Base-by-base conservation (phyloP, 345 rosid genomes). In the Populus nigra region DNA sequence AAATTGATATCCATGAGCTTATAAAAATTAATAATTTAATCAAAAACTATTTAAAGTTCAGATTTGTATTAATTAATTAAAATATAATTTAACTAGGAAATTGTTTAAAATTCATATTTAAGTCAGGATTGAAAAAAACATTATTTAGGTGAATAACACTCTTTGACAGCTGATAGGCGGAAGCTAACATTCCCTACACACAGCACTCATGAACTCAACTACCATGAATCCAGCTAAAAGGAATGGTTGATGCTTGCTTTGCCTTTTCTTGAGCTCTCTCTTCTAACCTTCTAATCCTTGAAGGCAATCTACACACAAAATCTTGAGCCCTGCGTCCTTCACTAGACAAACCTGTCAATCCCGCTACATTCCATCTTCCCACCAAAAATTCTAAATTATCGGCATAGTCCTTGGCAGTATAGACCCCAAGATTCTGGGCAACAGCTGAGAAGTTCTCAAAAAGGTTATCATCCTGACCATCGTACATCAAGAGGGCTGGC, bases 401-500 rank as follows among this genome's bases (percentile, higher is more conserved):
- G 18, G 79, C 84, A 29, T 86, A 83, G 73, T 86, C 82, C 33
- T 20, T 68, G 4, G 80, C 76, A 5, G 83, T 83, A 50, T 86
- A 83, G 5, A 83, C 82, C 3, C 86, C 86, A 45, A 83, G 33
- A 5, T 77, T 59, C 29, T 73, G 80, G 9, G 86, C 83, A 47
- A 79, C 83, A 12, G 83, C 31, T 1, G 85, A 81, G 67, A 47
- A 86, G 25, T 86, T 73, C 11, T 81, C 63, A 12, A 86, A 86
- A 25, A 83, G 83, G 8, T 83, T 50, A 20, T 71, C 68, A 20
- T 86, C 86, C 38, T 36, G 76, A 39, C 87, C 87, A 63, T 85
- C 87, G n/a, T 45, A 85, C 77, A 82, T 82, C 74, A 80, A 62
- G 23, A 76, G 83, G 1, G 81, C 84, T 0, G 85, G 85, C 87